Base-by-base conservation (phyloP, 495 filamentous ascomycete species). In the Trypethelium eluteriae region DNA sequence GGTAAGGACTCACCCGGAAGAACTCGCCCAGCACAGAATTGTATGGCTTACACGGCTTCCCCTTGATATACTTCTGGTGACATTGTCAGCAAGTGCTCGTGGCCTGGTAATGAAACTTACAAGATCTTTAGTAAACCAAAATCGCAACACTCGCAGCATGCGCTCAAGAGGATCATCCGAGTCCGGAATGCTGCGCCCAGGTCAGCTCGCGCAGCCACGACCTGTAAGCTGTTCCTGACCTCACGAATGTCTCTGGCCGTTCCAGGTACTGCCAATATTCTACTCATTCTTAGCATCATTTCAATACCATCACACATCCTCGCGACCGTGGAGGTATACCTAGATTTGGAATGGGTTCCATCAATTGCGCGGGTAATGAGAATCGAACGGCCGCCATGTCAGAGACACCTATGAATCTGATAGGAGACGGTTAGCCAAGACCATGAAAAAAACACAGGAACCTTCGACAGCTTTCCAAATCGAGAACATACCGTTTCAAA, bases 191-290 rank as follows among this genome's bases (percentile, higher is more conserved):
- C 92, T 93, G 73, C 38, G 67, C 46, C 66, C 65, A 63, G 67
- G 76, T 83, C 72, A 80, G 79, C 71, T n/a, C 32, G 61, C 35
- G 39, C 38, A 64, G 18, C 32, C 25, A 38, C n/a, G 46, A 67
- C 47, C 18, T 3, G 36, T 32, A 56, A n/a, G 36, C 35, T 16
- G 32, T 62, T 75, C 71, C 76, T 75, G 76, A 88, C 87, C 84
- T 86, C 72, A 91, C 86, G 77, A 98, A 98, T 49, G 92, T 90
- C 77, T 96, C 95, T 6, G 94, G 94, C 69, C 91, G 85, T 76
- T 98, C 94, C 74, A 98, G 81, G 73, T 98, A 98, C 70, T 94
- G 92, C 94, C 94, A 98, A 78, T 98, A 98, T 80, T 98, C 94
- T 89, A 66, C 39, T 35, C 32, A 36, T 36, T 35, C 53, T 59